Percentiles rank a stretch among this genome's conserved stretches.
Evolutionary conservation across 169 alveolate genomes (phyloP).

Genomic region (Plasmodium yoelii): DNA sequence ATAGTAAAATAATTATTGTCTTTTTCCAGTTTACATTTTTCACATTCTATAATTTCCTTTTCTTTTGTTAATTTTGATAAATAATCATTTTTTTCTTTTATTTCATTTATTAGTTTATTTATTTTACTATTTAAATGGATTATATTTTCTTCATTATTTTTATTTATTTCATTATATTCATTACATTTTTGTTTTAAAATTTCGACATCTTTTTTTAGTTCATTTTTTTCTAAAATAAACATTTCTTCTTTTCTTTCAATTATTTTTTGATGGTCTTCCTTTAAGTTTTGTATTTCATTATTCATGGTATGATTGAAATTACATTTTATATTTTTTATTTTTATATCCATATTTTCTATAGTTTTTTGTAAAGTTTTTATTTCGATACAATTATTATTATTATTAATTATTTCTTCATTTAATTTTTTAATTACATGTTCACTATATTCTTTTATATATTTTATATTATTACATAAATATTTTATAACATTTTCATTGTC

Average conservation of each 20-base stretch:
- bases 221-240: slow-evolving; percentile 39
- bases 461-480: slow-evolving; percentile 39
- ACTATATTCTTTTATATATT: slow-evolving; percentile 49
- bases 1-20: slow-evolving; percentile 30
- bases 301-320: slow-evolving; percentile 35
- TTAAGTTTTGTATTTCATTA: slow-evolving; percentile 42
- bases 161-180: slow-evolving; percentile 25
- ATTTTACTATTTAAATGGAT: slow-evolving; percentile 45
- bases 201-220: slow-evolving; percentile 42
- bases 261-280: slow-evolving; percentile 42
- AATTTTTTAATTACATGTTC: slow-evolving; percentile 30
- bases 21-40: slow-evolving; percentile 33
- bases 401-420: slow-evolving; percentile 65
- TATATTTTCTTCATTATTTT: slow-evolving; percentile 37
- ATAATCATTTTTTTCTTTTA: slow-evolving; percentile 61
- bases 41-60: slow-evolving; percentile 61
- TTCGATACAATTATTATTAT: slow-evolving; percentile 38
- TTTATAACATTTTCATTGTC: slow-evolving; percentile 36
- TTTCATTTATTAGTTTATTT: slow-evolving; percentile 31
- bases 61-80: slow-evolving; percentile 46
- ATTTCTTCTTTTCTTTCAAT: slow-evolving; percentile 33
- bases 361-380: slow-evolving; percentile 38
- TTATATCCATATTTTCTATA: slow-evolving; percentile 72
- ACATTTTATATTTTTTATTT: slow-evolving; percentile 22
- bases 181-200: slow-evolving; percentile 50